These are phyloP conservation scores for Vanilla planifolia DNA, from an alignment of 106 monocot genomes.

Conservation along the genomic window DNA sequence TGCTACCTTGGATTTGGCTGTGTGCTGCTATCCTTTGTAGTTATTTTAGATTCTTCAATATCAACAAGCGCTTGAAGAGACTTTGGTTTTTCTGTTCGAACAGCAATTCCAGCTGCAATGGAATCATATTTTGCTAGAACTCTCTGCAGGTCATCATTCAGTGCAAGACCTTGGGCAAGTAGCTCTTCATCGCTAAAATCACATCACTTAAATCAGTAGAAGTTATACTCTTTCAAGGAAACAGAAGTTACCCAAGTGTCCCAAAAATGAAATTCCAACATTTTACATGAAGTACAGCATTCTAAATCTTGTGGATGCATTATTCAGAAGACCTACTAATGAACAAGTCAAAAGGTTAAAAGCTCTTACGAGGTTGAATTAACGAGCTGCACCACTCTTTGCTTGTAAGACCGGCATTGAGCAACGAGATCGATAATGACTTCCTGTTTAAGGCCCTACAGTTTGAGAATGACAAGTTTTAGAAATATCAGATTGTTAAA, in stretches of 20 bases:
- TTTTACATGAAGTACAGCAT: not conserved
- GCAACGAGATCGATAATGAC: slow-evolving; percentile 85
- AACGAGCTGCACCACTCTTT: slow-evolving; percentile 85
- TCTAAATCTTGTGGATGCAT: not conserved
- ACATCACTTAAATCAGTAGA: not conserved
- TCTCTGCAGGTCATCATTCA: slow-evolving; percentile 94
- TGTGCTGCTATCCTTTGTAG: slow-evolving; percentile 9
- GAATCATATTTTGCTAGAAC: slow-evolving; percentile 83
- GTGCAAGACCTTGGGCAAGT: slow-evolving; percentile 60
- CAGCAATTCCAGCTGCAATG: slow-evolving; percentile 76
- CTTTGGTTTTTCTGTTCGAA: slow-evolving; percentile 55
- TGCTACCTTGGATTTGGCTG: slow-evolving; percentile 30
- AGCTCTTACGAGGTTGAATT: slow-evolving; percentile 78
- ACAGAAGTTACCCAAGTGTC: not conserved
- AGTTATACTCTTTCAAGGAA: not conserved
- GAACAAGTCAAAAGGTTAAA: not conserved
- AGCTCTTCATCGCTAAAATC: slow-evolving; percentile 73
- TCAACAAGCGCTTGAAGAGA: slow-evolving; percentile 40
- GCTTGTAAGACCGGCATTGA: slow-evolving; percentile 72
- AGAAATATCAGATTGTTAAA: not conserved
- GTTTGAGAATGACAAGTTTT: not conserved
- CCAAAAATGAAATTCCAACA: too few species aligned
- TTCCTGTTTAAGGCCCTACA: slow-evolving; percentile 80
- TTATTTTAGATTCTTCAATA: slow-evolving; percentile 23
- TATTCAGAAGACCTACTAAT: not conserved